phyloP scores from a whole-genome alignment of 352 stramenopile genomes.

The Phytophthora ohioensis region DNA sequence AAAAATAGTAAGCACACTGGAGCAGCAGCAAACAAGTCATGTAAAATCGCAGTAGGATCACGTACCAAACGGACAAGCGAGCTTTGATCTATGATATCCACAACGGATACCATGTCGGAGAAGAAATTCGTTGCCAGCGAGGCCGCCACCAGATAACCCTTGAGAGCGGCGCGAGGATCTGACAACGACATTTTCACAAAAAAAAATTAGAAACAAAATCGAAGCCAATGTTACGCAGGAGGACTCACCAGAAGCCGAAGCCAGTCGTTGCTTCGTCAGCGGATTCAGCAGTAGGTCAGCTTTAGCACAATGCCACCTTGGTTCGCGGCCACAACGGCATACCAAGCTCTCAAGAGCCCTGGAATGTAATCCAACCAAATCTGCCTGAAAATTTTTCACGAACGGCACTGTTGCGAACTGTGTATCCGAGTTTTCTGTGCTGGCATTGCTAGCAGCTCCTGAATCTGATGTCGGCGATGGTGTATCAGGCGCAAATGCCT shows the following conservation, averaged over 20 bases:
- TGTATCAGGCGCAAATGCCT: slow-evolving; percentile 73
- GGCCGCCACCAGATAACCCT: slow-evolving; percentile 78
- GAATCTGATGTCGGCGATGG: slow-evolving; percentile 23
- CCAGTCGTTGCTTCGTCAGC: slow-evolving; percentile 73
- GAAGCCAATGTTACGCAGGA: background rate
- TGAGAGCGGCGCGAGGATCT: slow-evolving; percentile 76
- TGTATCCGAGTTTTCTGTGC: slow-evolving; percentile 20
- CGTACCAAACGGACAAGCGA: slow-evolving; percentile 84
- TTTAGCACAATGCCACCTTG: slow-evolving; percentile 78
- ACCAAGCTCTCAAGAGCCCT: slow-evolving; percentile 61
- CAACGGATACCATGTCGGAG: slow-evolving; percentile 68
- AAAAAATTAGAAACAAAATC: slow-evolving; percentile 9
- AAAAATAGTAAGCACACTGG: slow-evolving; percentile 18
- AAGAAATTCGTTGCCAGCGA: slow-evolving; percentile 89
- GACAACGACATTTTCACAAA: slow-evolving; percentile 10
- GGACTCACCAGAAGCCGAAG: slow-evolving; percentile 61
- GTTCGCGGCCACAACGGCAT: slow-evolving; percentile 71
- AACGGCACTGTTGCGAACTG: slow-evolving; percentile 57
- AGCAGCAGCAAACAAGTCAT: background rate
- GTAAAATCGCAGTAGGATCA: slow-evolving; percentile 4
- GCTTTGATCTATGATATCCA: slow-evolving; percentile 86
- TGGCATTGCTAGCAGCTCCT: slow-evolving; percentile 13
- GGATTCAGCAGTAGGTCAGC: slow-evolving; percentile 79
- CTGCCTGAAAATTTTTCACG: slow-evolving; percentile 61
- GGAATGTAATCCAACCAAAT: slow-evolving; percentile 68